Evolutionary conservation across 768 basidiomycete genomes (phyloP), one percentile per base, ranked within the genome.

Genomic region (Asterophora lycoperdoides): DNA sequence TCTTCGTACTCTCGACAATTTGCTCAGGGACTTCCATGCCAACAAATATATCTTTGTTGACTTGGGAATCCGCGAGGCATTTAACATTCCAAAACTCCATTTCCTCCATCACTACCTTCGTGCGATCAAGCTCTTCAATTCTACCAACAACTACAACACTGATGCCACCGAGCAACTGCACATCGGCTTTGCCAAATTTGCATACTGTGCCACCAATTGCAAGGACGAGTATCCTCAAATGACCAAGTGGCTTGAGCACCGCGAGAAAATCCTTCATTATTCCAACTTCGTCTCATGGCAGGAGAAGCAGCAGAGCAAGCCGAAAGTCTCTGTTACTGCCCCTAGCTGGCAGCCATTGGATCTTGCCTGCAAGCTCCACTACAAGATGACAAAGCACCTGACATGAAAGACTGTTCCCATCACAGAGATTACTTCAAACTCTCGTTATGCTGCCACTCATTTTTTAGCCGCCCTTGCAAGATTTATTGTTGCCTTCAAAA

Each of bases 11-110:
- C 46, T 77, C 0, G 34, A 61, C 1, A 38, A 53, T 0, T 58
- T 64, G 0, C 60, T 75, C 1, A 10, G 51, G 0, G 14, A 20
- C 1, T 77, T 76, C 47, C 73, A 77, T 47, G 19, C 43, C 2
- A 57, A 70, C 55, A 73, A 73, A 42, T 32, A 56, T 7, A 55
- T 68, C 2, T 71, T 76, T 43, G 39, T 72, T 19, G 52, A 60
- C 19, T 51, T 68, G 1, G 65, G 63, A 1, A 60, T 68, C n/a
- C 61, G 66, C 0, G 42, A 61, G 10, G 5, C 64, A 43, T 74
- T 73, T 56, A 71, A 75, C 39, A 59, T 76, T 11, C 72, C 72
- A 1, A 77, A 77, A 50, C 50, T 75, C 1, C 74, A 76, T 47
- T 61, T 53, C 8, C 46, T 64, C 0, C 33, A 26, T 0, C 76